Evolutionary conservation across 148 eudicot genomes (phyloP), one percentile per base, ranked within the genome.

Genomic region (Spergularia marina): DNA sequence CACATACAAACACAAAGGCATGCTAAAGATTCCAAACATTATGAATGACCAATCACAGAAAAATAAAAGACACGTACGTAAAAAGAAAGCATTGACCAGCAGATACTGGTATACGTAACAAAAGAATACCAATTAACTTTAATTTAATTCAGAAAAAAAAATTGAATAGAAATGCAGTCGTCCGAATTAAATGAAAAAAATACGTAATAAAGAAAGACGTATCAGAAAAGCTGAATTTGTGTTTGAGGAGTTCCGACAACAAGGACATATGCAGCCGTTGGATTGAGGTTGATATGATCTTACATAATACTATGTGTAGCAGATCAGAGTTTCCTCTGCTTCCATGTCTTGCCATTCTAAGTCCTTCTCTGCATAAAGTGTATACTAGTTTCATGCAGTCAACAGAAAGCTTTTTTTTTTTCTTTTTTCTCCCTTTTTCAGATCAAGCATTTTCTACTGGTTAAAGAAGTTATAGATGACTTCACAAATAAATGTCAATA

Each of bases 221-320:
- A 7, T n/a, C 62, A 71, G 54, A 55, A 70, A 52, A 68, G 74
- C 58, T 56, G 54, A 62, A 20, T 13, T 36, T 53, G 66, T 53
- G 53, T 21, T 44, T 4, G 10, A 14, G 60, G n/a, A 58, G 51
- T 14, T 53, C 79, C 82, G 82, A 82, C 85, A 78, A 58, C 10
- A 60, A 82, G 73, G 77, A 65, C 79, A 47, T 6, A 40, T 25
- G 17, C 74, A 75, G 73, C 79, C 77, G 65, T 66, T 65, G 4
- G 39, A 52, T 66, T 47, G 57, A 68, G 44, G 18, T 73, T 73
- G 80, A 77, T 59, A 61, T 52, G 70, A 77, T 77, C 39, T 34
- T 53, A n/a, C 74, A 67, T 56, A 36, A 51, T 36, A 12, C 10
- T 13, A 13, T 13, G n/a, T 41, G 36, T 30, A 30, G 36, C 36